Conservation (phyloP, 768 basidiomycete species). For the Collybia mongolica region DNA sequence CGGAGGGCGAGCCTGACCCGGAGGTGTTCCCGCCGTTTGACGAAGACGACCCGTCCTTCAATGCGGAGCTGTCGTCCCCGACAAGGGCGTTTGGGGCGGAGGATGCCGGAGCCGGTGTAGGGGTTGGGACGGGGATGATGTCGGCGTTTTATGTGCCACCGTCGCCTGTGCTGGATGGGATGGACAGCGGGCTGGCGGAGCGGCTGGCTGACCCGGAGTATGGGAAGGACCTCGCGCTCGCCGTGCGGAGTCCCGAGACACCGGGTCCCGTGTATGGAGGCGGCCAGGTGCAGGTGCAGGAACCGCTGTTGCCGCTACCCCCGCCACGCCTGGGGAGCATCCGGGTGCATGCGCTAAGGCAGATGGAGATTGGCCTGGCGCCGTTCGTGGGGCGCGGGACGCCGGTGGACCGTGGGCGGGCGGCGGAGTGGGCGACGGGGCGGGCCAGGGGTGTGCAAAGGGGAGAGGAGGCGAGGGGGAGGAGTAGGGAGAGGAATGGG, state of each 20-base stretch:
- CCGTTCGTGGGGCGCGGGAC: neutral
- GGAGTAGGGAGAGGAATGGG: neutral
- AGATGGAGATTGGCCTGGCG: neutral
- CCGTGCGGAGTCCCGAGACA: too few species aligned
- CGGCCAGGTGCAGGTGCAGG: neutral
- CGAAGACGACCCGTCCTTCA: constrained; percentile 32
- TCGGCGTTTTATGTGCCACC: constrained; percentile 29
- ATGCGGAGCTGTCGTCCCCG: constrained; percentile 32
- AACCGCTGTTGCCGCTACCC: neutral
- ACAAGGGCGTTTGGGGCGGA: neutral
- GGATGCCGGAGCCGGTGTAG: neutral
- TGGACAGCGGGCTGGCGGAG: too few species aligned
- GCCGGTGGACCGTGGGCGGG: neutral
- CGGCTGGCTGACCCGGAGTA: too few species aligned
- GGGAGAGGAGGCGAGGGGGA: neutral
- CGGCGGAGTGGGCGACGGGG: neutral
- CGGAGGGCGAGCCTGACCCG: constrained; percentile 31
- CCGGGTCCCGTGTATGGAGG: too few species aligned
- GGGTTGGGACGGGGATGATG: constrained; percentile 8
- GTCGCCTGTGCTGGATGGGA: neutral
- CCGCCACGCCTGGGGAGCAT: neutral
- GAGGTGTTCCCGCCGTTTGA: constrained; percentile 20
- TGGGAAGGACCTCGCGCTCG: too few species aligned
- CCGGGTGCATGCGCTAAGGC: neutral
- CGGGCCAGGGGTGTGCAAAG: neutral